phyloP scores from a whole-genome alignment of 345 rosid species.

The Atalantia buxifolia region DNA sequence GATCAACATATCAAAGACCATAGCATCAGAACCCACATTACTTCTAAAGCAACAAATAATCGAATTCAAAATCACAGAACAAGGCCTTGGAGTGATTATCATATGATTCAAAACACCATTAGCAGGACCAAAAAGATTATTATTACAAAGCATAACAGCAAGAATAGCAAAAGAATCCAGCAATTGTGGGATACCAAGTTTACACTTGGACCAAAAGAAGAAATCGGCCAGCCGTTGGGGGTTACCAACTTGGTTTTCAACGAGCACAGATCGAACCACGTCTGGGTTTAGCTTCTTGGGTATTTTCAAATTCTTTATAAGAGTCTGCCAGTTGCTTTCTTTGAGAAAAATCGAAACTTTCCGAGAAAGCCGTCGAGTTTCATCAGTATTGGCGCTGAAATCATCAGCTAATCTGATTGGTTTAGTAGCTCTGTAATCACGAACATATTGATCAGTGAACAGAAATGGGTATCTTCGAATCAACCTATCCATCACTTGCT shows the following conservation, averaged over 20 bases:
- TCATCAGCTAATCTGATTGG: neutral
- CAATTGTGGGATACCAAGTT: constrained; percentile 13
- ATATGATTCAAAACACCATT: constrained; percentile 15
- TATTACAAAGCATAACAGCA: constrained; percentile 24
- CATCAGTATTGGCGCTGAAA: neutral
- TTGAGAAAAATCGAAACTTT: constrained; percentile 21
- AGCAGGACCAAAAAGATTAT: constrained; percentile 18
- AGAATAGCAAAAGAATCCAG: constrained; percentile 23
- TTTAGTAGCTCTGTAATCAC: neutral
- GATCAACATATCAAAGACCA: constrained; percentile 31
- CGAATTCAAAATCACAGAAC: constrained; percentile 19
- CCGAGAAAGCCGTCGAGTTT: neutral
- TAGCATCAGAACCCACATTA: neutral
- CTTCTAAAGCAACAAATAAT: constrained; percentile 16
- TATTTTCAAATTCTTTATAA: constrained; percentile 12
- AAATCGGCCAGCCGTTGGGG: constrained; percentile 24
- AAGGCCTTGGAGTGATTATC: constrained; percentile 4
- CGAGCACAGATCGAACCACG: constrained; percentile 26
- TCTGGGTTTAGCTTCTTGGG: constrained; percentile 24
- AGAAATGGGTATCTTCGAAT: neutral
- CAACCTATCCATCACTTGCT: neutral
- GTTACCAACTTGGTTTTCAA: constrained; percentile 19
- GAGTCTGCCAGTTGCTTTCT: constrained; percentile 24
- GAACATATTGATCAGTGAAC: neutral
- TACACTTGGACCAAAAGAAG: constrained; percentile 26